Conservation (phyloP, 225 moss, liverwort and hornwort species). For the Bryoerythrophyllum caledonicum region DNA sequence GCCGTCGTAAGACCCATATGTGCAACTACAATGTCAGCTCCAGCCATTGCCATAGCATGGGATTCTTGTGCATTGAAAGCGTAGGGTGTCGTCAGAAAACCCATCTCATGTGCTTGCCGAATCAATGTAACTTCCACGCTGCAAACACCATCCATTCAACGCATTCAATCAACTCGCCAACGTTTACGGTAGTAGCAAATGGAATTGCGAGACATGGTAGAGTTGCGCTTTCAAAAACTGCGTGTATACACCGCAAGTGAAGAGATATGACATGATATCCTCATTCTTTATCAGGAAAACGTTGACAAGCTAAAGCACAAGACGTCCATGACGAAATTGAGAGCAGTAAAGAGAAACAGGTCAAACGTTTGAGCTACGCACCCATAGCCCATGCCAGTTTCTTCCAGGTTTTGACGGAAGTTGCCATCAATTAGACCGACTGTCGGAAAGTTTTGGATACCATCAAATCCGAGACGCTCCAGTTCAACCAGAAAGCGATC, state of each 20-base stretch:
- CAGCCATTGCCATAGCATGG: slow-evolving; percentile 92
- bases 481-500: slow-evolving; percentile 81
- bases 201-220: background rate
- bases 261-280: slow-evolving; percentile 1
- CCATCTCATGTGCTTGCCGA: slow-evolving; percentile 89
- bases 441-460: slow-evolving; percentile 96
- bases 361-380: slow-evolving; percentile 31
- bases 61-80: slow-evolving; percentile 82
- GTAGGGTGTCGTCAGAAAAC: slow-evolving; percentile 88
- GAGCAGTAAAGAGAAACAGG: background rate
- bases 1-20: slow-evolving; percentile 98
- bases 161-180: slow-evolving; percentile 12
- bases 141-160: slow-evolving; percentile 33
- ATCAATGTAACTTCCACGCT: slow-evolving; percentile 97
- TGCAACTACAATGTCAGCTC: slow-evolving; percentile 92
- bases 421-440: slow-evolving; percentile 91
- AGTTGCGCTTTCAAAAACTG: background rate
- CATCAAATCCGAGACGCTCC: slow-evolving; percentile 80
- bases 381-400: slow-evolving; percentile 99
- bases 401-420: slow-evolving; percentile 93
- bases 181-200: slow-evolving; percentile 1
- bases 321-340: background rate
- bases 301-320: slow-evolving; percentile 21
- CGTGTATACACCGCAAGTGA: background rate
- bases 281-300: slow-evolving; percentile 12